Evolutionary conservation across 345 rosid genomes (phyloP).

Genomic region (Gossypium stocksii): DNA sequence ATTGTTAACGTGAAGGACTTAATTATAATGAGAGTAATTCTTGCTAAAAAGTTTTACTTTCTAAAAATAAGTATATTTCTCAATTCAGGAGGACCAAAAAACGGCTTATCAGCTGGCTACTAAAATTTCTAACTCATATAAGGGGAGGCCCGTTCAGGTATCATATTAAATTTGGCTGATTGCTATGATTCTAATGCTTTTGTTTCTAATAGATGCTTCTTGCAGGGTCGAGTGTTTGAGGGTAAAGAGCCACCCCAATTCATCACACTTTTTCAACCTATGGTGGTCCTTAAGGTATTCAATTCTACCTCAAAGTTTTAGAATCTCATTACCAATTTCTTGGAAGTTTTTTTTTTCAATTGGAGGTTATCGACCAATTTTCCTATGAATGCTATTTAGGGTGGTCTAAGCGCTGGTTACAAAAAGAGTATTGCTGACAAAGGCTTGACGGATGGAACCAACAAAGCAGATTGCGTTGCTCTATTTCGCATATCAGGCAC

Average conservation of each 20-base stretch:
- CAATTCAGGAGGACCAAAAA: constrained; percentile 76
- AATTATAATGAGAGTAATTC: neutral
- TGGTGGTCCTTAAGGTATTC: constrained; percentile 85
- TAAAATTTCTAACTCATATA: constrained; percentile 69
- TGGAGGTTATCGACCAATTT: constrained; percentile 12
- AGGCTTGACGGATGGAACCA: constrained; percentile 63
- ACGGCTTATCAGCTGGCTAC: constrained; percentile 68
- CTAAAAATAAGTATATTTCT: constrained; percentile 3
- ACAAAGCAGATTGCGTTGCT: constrained; percentile 60
- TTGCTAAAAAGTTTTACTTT: neutral
- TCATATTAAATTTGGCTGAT: constrained; percentile 15
- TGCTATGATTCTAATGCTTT: constrained; percentile 12
- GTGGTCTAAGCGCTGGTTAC: constrained; percentile 91
- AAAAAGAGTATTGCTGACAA: constrained; percentile 62
- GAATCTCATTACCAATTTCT: constrained; percentile 10
- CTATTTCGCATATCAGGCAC: constrained; percentile 85
- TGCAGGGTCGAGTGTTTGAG: constrained; percentile 79
- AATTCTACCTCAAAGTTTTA: constrained; percentile 11
- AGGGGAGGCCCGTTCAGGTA: constrained; percentile 97
- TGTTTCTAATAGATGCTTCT: constrained; percentile 29
- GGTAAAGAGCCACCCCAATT: constrained; percentile 97
- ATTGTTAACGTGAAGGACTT: neutral
- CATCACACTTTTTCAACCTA: constrained; percentile 81
- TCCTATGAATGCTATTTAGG: constrained; percentile 38
- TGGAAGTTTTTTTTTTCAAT: constrained; percentile 8